Evolutionary conservation across 192 early-diverging fungal genomes (phyloP), one percentile per base, ranked within the genome.

Genomic region (Helicostylum pulchrum): DNA sequence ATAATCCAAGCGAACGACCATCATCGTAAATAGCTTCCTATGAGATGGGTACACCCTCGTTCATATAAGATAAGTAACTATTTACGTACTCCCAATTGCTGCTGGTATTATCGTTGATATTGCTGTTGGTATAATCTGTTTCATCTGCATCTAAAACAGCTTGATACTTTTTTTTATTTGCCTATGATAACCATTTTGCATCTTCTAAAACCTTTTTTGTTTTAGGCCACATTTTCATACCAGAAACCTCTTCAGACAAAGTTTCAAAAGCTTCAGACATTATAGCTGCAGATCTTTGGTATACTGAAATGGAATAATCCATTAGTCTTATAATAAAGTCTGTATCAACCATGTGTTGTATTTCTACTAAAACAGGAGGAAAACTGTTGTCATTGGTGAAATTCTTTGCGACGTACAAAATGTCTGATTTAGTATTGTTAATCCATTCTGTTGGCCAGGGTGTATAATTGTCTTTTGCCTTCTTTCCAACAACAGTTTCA

Each of bases 321-420:
- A 54, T 54, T 5, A 32, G 53, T 32, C 53, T 54, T 26, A 54
- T 34, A 52, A n/a, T 36, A 34, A 54, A 54, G 15, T 36, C 53
- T 8, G 32, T 54, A 36, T 54, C 53, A 34, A 36, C 53, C 15
- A 31, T 54, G n/a, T 54, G 53, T 36, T 54, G 53, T 17, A 54
- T 32, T 54, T 54, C 53, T 17, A 54, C 30, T 54, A 54, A 32
- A 17, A 54, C 15, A 36, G 32, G 53, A 54, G 53, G 53, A 1
- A 54, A 32, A 36, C 14, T 54, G 15, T 39, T 39, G 1, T 32
- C 30, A 36, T 54, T n/a, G 2, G 5, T 0, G 30, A 8, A 6
- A 14, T 17, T 23, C 20, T 26, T 52, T 9, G 50, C 2, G 10
- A 52, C 7, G n/a, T 52, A 52, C 50, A 52, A 52, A 20, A 52